Conservation (phyloP, 805 yeast genomes). For the Kuraishia piskuri region DNA sequence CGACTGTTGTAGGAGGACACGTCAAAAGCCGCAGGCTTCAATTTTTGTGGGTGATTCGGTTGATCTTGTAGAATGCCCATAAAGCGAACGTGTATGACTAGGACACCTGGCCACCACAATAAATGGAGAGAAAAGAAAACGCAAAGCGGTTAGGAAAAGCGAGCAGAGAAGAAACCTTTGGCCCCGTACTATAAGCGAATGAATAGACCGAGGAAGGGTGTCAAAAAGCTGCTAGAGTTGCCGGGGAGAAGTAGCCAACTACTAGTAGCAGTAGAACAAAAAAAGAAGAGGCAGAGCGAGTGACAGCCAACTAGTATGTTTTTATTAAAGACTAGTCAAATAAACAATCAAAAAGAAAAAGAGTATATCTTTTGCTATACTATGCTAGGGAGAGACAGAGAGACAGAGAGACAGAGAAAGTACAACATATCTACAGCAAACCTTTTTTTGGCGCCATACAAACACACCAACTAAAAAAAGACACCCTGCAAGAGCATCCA, state of each 20-base stretch:
- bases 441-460: not conserved
- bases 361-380: not conserved
- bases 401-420: too few species aligned
- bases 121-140: not conserved
- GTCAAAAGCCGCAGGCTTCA: not conserved
- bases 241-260: not conserved
- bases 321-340: not conserved
- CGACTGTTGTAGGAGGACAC: not conserved
- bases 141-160: not conserved
- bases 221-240: not conserved
- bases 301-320: not conserved
- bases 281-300: too few species aligned
- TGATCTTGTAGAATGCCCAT: not conserved
- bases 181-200: not conserved
- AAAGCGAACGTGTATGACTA: not conserved
- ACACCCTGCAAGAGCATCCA: not conserved
- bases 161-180: too few species aligned
- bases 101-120: not conserved
- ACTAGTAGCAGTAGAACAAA: not conserved
- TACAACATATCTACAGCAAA: not conserved
- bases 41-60: not conserved
- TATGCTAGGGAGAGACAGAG: not conserved
- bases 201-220: not conserved
- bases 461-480: too few species aligned
- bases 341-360: not conserved